These are phyloP conservation scores for Scleroderma bovista DNA, from an alignment of 768 basidiomycete genomes.

Conservation along the genomic window DNA sequence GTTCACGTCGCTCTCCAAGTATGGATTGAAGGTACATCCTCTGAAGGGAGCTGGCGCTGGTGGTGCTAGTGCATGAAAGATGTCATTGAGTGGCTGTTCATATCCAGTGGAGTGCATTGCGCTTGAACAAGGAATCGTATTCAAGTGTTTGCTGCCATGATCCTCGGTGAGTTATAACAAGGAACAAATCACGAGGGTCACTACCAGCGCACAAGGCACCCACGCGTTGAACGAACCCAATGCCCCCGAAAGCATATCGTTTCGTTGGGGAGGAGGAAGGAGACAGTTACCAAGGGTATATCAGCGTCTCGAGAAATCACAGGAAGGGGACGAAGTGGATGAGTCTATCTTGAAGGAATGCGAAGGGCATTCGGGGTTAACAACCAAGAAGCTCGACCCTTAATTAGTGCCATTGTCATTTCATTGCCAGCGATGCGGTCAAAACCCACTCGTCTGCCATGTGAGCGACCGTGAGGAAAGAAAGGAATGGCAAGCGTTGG, in stretches of 20 bases:
- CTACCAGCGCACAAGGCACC: slow-evolving; percentile 46
- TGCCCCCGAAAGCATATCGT: slow-evolving; percentile 60
- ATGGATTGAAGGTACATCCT: slow-evolving; percentile 41
- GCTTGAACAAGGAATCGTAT: slow-evolving; percentile 43
- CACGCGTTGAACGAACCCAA: slow-evolving; percentile 39
- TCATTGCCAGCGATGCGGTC: neutral
- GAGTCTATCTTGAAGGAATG: slow-evolving; percentile 37
- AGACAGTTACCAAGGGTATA: slow-evolving; percentile 44
- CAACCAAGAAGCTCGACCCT: neutral
- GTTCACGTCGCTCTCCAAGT: slow-evolving; percentile 37
- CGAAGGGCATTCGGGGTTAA: slow-evolving; percentile 21
- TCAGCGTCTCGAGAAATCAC: slow-evolving; percentile 36
- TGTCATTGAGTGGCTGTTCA: slow-evolving; percentile 31
- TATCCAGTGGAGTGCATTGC: neutral
- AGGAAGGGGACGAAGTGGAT: slow-evolving; percentile 35
- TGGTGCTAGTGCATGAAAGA: slow-evolving; percentile 58
- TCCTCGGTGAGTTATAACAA: slow-evolving; percentile 23
- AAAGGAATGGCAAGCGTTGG: neutral
- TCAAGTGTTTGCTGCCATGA: slow-evolving; percentile 50
- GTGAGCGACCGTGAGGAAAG: neutral
- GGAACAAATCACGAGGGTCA: too few species aligned
- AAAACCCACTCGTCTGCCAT: neutral
- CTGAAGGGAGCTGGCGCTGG: slow-evolving; percentile 46
- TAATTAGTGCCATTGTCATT: neutral
- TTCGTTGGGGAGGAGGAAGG: slow-evolving; percentile 64